Evolutionary conservation across 1,139 yeast genomes (phyloP).

Genomic region (Geotrichum candidum): DNA sequence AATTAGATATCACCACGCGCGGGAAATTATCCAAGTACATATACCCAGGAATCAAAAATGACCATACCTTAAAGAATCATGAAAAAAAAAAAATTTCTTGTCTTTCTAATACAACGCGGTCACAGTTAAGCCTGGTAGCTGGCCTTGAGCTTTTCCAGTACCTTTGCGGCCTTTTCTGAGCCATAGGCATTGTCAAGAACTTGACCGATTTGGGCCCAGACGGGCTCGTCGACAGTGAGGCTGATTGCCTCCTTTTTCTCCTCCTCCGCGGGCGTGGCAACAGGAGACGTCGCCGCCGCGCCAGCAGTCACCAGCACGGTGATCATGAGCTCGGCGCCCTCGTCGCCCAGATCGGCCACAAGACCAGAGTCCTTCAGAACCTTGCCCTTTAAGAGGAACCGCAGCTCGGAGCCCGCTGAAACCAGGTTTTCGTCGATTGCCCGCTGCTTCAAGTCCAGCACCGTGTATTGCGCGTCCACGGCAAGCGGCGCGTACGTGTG

Average conservation of each 20-base stretch:
- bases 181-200: not conserved
- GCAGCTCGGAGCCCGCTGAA: not conserved
- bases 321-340: not conserved
- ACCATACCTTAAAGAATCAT: too few relatives aligned
- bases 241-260: not conserved
- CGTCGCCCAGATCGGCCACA: slow-evolving; percentile 1
- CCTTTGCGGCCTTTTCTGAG: not conserved
- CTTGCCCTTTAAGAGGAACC: slow-evolving; percentile 9
- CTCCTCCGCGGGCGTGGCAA: not conserved
- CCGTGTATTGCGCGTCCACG: not conserved
- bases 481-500: not conserved
- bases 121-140: not conserved
- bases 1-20: too few relatives aligned
- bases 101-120: not conserved
- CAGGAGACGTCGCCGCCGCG: not conserved
- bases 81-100: too few relatives aligned
- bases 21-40: too few relatives aligned
- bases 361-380: slow-evolving; percentile 7
- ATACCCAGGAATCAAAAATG: too few relatives aligned
- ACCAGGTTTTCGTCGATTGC: not conserved
- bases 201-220: slow-evolving; percentile 1
- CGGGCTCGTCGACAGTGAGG: not conserved
- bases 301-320: slow-evolving; percentile 4
- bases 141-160: not conserved
- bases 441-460: slow-evolving; percentile 6